Evolutionary conservation across 495 filamentous ascomycete species (phyloP).

Genomic region (Elaphomyces granulatus): DNA sequence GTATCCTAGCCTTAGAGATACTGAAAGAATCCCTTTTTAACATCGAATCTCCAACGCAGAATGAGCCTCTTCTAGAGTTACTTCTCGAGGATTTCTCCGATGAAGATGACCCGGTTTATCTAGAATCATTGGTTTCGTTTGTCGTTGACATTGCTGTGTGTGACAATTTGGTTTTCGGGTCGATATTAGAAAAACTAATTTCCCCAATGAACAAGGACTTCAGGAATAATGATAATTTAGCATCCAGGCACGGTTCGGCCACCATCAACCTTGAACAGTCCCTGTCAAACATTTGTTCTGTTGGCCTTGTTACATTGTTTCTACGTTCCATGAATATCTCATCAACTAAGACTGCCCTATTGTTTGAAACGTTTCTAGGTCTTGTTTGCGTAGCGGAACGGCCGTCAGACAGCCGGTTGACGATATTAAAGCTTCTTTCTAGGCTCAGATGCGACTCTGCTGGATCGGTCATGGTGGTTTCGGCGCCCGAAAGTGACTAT

Average conservation of each 20-base stretch:
- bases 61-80: constrained; percentile 24
- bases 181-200: constrained; percentile 21
- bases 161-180: constrained; percentile 22
- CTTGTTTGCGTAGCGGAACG: constrained; percentile 17
- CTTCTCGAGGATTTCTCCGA: constrained; percentile 30
- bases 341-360: constrained; percentile 22
- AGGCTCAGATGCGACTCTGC: constrained; percentile 69
- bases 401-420: constrained; percentile 54
- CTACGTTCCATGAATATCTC: constrained; percentile 29
- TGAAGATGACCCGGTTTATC: constrained; percentile 34
- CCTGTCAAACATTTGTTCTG: constrained; percentile 29
- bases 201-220: constrained; percentile 26
- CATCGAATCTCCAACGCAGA: constrained; percentile 21
- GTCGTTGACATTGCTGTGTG: constrained; percentile 22
- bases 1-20: constrained; percentile 50
- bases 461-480: constrained; percentile 51
- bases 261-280: constrained; percentile 24
- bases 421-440: constrained; percentile 71
- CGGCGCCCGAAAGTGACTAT: constrained; percentile 50
- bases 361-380: constrained; percentile 25
- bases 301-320: constrained; percentile 32
- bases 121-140: constrained; percentile 35
- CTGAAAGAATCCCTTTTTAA: constrained; percentile 52
- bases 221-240: constrained; percentile 11
- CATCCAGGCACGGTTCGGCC: constrained; percentile 19